Base-by-base conservation (phyloP, 176 grass and related monocot genomes). In the Aegilops speltoides region DNA sequence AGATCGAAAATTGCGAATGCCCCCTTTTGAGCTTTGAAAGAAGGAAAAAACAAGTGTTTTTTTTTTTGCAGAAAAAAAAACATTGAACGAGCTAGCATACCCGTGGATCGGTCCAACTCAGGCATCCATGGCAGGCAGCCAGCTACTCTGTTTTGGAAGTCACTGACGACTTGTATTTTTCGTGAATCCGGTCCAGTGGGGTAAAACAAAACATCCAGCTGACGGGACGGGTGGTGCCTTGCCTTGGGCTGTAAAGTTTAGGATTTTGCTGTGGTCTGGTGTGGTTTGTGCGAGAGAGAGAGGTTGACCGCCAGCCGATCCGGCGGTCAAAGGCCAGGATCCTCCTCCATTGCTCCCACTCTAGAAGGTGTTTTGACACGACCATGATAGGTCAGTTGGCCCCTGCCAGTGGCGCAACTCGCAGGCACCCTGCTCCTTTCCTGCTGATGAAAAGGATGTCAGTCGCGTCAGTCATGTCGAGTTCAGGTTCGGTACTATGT, bases 211-310 rank as follows among this genome's bases (percentile, higher is more conserved):
- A 0, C 17, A 68, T 50, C 16, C 17, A 50, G 37, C 74, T 77
- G 23, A 28, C 20, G 71, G 71, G 40, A 10, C 59, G 12, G 15
- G 34, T 36, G 34, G 10, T n/a, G n/a, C n/a, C n/a, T n/a, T 57
- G 22, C 26, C 70, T 82, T 81, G 78, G 22, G 83, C 22, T 86
- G 46, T 59, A 77, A 77, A 62, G 82, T 64, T 77, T 82, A 37
- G 22, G 88, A 68, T 65, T 64, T 68, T 45, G 46, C 43, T 23
- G 17, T 22, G 13, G 9, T 5, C 19, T 48, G 32, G 31, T 33
- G 68, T 7, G 17, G 54, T 57, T 2, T 57, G 52, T 59, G 45
- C 22, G 20, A 2, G 79, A 16, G 20, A 1, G 79, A 9, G 64
- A 33, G 20, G 64, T 33, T 70, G 64, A 69, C 80, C 3, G 23